These are phyloP conservation scores for Cyamopsis tetragonoloba DNA, from an alignment of 306 rosid species.

Conservation along the genomic window DNA sequence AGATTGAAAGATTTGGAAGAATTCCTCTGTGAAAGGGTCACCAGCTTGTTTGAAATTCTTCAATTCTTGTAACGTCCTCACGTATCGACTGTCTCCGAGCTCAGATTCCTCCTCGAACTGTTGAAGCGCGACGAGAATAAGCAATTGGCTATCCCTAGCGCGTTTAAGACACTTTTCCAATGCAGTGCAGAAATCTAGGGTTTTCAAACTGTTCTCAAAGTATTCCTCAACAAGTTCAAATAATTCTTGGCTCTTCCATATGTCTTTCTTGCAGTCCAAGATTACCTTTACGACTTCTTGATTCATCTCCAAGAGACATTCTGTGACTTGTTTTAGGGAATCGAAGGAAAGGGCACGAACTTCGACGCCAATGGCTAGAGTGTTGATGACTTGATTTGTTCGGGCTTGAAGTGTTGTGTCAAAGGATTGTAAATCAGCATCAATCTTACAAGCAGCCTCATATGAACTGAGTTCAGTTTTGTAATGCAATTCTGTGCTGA, in stretches of 20 bases:
- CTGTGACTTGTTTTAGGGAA: conserved; percentile 74
- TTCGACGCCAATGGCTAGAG: conserved; percentile 76
- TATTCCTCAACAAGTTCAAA: conserved; percentile 90
- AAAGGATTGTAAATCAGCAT: conserved; percentile 67
- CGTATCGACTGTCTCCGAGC: conserved; percentile 34
- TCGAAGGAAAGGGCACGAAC: conserved; percentile 83
- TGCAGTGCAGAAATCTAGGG: conserved; percentile 83
- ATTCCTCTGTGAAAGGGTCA: conserved; percentile 83
- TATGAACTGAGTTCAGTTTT: conserved; percentile 64
- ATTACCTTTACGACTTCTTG: conserved; percentile 91
- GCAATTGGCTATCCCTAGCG: conserved; percentile 75
- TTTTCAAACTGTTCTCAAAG: conserved; percentile 83
- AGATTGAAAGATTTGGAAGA: conserved; percentile 67
- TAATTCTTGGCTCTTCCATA: conserved; percentile 84
- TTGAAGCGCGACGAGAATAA: conserved; percentile 71
- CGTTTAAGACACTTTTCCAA: conserved; percentile 77
- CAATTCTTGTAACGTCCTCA: conserved; percentile 57
- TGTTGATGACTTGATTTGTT: conserved; percentile 71
- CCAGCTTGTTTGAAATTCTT: conserved; percentile 75
- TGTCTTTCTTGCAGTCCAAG: conserved; percentile 88
- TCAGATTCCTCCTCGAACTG: conserved; percentile 68
- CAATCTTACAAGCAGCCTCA: conserved; percentile 79
- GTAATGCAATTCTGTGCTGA: conserved; percentile 43
- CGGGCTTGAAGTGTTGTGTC: conserved; percentile 69
- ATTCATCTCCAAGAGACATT: conserved; percentile 86